Evolutionary conservation across 2,329 filamentous ascomycete species (phyloP).

Genomic region (Torrubiella hemipterigena): DNA sequence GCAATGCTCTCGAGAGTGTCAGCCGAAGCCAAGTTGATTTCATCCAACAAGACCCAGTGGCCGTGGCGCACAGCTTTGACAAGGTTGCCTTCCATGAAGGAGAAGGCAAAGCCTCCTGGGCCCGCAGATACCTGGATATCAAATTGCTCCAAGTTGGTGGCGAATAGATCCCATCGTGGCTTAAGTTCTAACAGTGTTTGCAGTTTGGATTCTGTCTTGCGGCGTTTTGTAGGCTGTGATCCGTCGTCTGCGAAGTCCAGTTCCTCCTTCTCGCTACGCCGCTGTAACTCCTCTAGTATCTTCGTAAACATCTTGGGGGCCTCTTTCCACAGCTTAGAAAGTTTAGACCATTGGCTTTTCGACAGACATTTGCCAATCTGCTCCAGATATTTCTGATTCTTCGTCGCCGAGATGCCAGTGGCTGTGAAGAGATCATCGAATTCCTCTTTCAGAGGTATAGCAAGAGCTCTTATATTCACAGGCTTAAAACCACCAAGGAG

Average conservation of each 20-base stretch:
- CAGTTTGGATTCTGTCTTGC: constrained; percentile 55
- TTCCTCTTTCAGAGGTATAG: constrained; percentile 82
- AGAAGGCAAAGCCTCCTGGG: constrained; percentile 74
- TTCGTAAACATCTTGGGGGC: constrained; percentile 78
- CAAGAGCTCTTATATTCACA: constrained; percentile 76
- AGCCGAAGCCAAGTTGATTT: constrained; percentile 91
- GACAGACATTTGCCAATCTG: constrained; percentile 68
- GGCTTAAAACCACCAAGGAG: constrained; percentile 93
- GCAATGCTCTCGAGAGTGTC: constrained; percentile 92
- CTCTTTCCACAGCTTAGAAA: constrained; percentile 78
- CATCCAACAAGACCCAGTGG: constrained; percentile 92
- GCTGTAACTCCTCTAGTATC: constrained; percentile 45
- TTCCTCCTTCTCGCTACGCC: constrained; percentile 27
- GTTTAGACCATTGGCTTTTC: constrained; percentile 76
- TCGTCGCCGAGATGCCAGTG: constrained; percentile 73
- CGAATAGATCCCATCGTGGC: constrained; percentile 71
- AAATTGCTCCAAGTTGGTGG: constrained; percentile 61
- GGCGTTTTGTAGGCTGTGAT: constrained; percentile 56
- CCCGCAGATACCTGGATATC: constrained; percentile 66
- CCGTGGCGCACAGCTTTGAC: constrained; percentile 93
- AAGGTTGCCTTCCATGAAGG: constrained; percentile 91
- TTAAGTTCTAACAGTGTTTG: constrained; percentile 45
- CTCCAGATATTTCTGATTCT: constrained; percentile 78
- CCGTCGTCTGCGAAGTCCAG: constrained; percentile 20
- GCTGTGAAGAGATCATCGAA: constrained; percentile 82